Evolutionary conservation across 192 early-diverging fungal genomes (phyloP).

Genomic region (Dissophora globulifera): DNA sequence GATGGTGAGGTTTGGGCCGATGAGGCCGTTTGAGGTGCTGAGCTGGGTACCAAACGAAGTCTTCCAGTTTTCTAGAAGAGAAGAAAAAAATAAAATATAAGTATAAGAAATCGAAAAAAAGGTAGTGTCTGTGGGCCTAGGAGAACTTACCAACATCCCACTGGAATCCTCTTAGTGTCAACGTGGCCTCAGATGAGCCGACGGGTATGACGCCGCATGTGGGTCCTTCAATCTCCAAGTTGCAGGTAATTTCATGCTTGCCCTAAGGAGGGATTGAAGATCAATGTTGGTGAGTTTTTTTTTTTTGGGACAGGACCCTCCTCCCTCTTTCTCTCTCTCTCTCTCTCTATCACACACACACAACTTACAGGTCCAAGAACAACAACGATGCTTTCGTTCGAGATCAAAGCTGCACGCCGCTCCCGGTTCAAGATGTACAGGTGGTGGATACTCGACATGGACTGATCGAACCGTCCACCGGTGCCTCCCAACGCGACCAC

Average conservation of each 20-base stretch:
- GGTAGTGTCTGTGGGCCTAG: too few relatives aligned
- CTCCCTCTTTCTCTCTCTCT: neutral
- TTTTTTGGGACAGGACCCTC: neutral
- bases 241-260: slow-evolving; percentile 71
- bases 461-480: slow-evolving; percentile 92
- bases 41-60: slow-evolving; percentile 80
- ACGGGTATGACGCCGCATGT: slow-evolving; percentile 92
- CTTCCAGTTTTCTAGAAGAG: slow-evolving; percentile 33
- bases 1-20: slow-evolving; percentile 63
- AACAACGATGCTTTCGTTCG: slow-evolving; percentile 79
- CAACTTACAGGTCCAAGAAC: slow-evolving; percentile 69
- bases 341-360: neutral
- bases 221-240: slow-evolving; percentile 76
- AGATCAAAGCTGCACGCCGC: slow-evolving; percentile 71
- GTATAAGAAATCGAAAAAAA: neutral
- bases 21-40: slow-evolving; percentile 87
- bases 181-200: slow-evolving; percentile 64
- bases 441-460: slow-evolving; percentile 80
- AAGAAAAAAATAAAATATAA: neutral
- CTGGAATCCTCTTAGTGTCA: slow-evolving; percentile 80
- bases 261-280: slow-evolving; percentile 57
- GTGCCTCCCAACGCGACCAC: slow-evolving; percentile 86
- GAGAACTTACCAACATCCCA: slow-evolving; percentile 82
- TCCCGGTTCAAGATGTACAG: slow-evolving; percentile 71
- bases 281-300: neutral